Base-by-base conservation (phyloP, 345 rosid species). In the Ailanthus altissimus region DNA sequence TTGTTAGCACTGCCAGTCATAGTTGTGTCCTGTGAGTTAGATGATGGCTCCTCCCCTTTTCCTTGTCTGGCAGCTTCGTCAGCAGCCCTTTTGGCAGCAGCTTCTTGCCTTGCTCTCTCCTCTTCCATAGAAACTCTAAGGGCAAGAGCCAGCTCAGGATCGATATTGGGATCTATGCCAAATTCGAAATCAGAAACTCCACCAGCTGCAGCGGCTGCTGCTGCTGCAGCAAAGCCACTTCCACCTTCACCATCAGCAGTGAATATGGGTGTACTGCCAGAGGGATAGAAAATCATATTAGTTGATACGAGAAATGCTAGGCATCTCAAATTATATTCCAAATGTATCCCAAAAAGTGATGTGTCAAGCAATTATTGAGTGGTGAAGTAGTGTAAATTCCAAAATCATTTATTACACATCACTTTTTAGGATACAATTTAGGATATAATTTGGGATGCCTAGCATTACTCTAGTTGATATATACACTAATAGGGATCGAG, bases 31-130 rank as follows among this genome's bases (percentile, higher is more conserved):
- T 86, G 90, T 0, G 91, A 83, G 57, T 47, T 86, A 61, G 90
- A 83, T 43, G 86, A 73, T 23, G 80, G 54, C 75, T 79, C 92
- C 75, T 83, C 97, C 46, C 83, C 91, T 75, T 87, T 87, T 75
- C 82, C 85, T 75, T 86, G 84, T 70, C 69, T 86, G 76, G 84
- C 70, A 69, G 89, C 87, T 80, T 90, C 94, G 51, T 90, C 91
- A 2, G 91, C 86, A 46, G 88, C 89, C 90, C 80, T 86, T 79
- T 90, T 92, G 73, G 94, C 93, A 75, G 93, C 93, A 81, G 97
- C 94, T 82, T 92, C 97, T 82, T 90, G 93, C 82, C 93, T 90
- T 77, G 97, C 94, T 83, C 97, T 92, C 86, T 92, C 97, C 83
- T 90, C 97, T 85, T 90, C 92, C 92, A 92, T 88, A 26, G 94